Conservation (phyloP, 495 filamentous ascomycete genomes). For the Neurospora tetraspora region DNA sequence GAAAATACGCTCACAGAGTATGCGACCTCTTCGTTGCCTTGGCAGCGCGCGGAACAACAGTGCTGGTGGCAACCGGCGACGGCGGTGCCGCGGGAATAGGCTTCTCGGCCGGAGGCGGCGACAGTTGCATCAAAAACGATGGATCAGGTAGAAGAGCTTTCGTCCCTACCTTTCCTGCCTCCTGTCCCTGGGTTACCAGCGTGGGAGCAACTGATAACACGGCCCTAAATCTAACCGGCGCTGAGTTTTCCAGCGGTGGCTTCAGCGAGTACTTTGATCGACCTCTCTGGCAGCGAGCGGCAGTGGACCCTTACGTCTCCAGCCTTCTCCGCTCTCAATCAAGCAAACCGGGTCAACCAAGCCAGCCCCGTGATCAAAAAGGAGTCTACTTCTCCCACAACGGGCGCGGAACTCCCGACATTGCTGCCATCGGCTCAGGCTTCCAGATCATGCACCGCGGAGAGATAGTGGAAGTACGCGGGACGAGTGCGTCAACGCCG, state of each 20-base stretch:
- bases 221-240: slow-evolving; percentile 45
- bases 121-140: slow-evolving; percentile 52
- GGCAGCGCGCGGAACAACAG: slow-evolving; percentile 58
- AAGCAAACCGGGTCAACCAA: neutral
- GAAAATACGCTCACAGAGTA: slow-evolving; percentile 49
- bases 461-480: slow-evolving; percentile 21
- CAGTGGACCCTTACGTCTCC: slow-evolving; percentile 45
- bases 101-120: slow-evolving; percentile 14
- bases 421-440: slow-evolving; percentile 34
- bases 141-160: slow-evolving; percentile 52
- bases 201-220: slow-evolving; percentile 60
- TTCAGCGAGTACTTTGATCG: slow-evolving; percentile 61
- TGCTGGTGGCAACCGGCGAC: slow-evolving; percentile 69
- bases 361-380: slow-evolving; percentile 19
- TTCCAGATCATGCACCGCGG: slow-evolving; percentile 29
- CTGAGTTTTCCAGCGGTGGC: slow-evolving; percentile 53
- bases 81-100: slow-evolving; percentile 47
- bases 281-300: slow-evolving; percentile 53
- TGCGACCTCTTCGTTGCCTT: slow-evolving; percentile 68
- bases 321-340: neutral
- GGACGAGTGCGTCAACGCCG: slow-evolving; percentile 32
- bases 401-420: slow-evolving; percentile 67
- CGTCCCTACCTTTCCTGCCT: slow-evolving; percentile 59
- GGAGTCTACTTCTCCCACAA: slow-evolving; percentile 42
- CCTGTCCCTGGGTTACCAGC: slow-evolving; percentile 73